Evolutionary conservation across 139 green algal species (phyloP).

Genomic region (Diplosphaera chodatii): DNA sequence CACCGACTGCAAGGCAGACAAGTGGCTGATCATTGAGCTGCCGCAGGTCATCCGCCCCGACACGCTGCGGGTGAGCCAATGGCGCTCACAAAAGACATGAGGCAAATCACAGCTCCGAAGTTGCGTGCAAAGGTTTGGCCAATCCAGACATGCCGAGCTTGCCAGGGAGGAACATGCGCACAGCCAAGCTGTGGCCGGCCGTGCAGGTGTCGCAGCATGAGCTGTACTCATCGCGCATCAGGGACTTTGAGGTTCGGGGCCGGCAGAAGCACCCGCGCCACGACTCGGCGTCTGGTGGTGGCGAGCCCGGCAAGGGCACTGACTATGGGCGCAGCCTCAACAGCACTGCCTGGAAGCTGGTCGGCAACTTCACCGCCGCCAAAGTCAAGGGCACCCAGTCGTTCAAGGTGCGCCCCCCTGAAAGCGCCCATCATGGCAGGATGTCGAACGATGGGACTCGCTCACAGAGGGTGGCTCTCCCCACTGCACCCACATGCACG

Average conservation of each 20-base stretch:
- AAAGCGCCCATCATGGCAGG: too few relatives aligned
- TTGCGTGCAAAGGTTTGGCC: too few relatives aligned
- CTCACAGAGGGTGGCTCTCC: too few relatives aligned
- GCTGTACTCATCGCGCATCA: conserved; percentile 69
- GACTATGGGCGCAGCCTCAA: conserved; percentile 41
- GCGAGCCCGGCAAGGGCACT: conserved; percentile 11
- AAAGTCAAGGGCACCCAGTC: conserved; percentile 70
- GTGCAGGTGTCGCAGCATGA: conserved; percentile 68
- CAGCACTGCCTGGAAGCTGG: conserved; percentile 50
- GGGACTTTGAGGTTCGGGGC: conserved; percentile 48
- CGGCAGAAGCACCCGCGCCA: conserved; percentile 42
- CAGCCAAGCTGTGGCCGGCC: too few relatives aligned
- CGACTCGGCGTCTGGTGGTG: conserved; percentile 12
- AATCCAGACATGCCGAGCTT: too few relatives aligned
- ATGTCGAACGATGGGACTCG: too few relatives aligned
- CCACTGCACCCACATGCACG: too few relatives aligned
- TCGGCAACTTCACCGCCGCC: conserved; percentile 65
- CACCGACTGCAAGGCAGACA: conserved; percentile 66
- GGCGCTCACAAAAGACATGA: too few relatives aligned
- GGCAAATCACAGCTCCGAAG: too few relatives aligned
- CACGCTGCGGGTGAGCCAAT: conserved; percentile 4
- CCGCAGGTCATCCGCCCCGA: conserved; percentile 49
- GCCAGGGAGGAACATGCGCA: too few relatives aligned
- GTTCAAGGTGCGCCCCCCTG: conserved; percentile 36
- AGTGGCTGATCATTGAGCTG: conserved; percentile 82